Percentiles rank a stretch among this genome's conserved stretches.
Evolutionary conservation across 306 rosid genomes (phyloP).

Genomic region (Begonia loranthoides): DNA sequence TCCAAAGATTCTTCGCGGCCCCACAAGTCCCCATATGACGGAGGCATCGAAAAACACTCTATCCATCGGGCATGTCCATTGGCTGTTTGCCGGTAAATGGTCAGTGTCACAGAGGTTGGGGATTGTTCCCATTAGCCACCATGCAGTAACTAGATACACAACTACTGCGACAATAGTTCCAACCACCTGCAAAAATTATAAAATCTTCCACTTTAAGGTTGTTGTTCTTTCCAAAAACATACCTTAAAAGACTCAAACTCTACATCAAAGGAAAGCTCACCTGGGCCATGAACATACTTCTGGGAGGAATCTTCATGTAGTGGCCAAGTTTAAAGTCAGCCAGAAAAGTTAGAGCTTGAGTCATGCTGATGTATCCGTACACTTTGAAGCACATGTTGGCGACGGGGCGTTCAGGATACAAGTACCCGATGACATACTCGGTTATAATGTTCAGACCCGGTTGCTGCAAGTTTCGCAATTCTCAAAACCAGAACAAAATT

Average conservation of each 20-base stretch:
- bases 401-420: constrained; percentile 78
- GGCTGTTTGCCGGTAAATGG: constrained; percentile 38
- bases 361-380: constrained; percentile 82
- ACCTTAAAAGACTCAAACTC: background rate
- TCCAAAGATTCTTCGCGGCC: constrained; percentile 78
- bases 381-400: constrained; percentile 98
- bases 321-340: constrained; percentile 82
- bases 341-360: constrained; percentile 58
- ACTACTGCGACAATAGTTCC: constrained; percentile 52
- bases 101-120: constrained; percentile 52
- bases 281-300: constrained; percentile 88
- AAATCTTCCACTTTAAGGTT: background rate
- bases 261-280: constrained; percentile 12
- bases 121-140: constrained; percentile 80
- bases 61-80: constrained; percentile 76
- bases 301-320: constrained; percentile 94
- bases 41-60: constrained; percentile 66
- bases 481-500: background rate
- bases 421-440: constrained; percentile 71
- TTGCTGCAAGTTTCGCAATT: constrained; percentile 26
- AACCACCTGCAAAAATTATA: constrained; percentile 25
- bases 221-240: no score
- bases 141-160: constrained; percentile 46
- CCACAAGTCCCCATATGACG: constrained; percentile 82
- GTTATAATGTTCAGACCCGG: constrained; percentile 83